Conservation (phyloP, 495 filamentous ascomycete genomes). For the Margaritispora aquatica region DNA sequence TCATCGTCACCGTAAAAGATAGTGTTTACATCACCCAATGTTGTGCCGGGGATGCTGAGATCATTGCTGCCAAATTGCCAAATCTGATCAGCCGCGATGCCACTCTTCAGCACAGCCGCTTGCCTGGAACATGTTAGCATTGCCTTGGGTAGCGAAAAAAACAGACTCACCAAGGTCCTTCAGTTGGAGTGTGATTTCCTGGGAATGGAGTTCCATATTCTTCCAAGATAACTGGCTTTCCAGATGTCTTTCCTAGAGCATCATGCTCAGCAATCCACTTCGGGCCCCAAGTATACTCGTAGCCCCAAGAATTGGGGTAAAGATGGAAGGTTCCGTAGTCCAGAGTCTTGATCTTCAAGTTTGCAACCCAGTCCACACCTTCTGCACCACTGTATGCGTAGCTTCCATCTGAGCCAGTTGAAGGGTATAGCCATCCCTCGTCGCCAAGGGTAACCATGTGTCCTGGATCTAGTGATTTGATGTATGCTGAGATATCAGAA, state of each 20-base stretch:
- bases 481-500: constrained; percentile 42
- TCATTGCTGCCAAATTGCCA: constrained; percentile 28
- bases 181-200: constrained; percentile 14
- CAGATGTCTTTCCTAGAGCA: constrained; percentile 3
- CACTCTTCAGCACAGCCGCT: constrained; percentile 22
- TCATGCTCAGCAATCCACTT: constrained; percentile 22
- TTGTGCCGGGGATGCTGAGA: constrained; percentile 7
- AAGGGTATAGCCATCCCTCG: constrained; percentile 30
- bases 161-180: constrained; percentile 10
- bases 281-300: constrained; percentile 19
- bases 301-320: constrained; percentile 33
- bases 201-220: constrained; percentile 20
- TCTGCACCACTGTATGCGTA: constrained; percentile 44
- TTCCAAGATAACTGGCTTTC: constrained; percentile 21
- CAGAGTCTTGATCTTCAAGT: constrained; percentile 40
- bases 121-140: constrained; percentile 1
- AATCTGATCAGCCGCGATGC: constrained; percentile 25
- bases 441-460: constrained; percentile 57
- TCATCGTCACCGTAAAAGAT: constrained; percentile 23
- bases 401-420: constrained; percentile 28
- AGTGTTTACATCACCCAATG: constrained; percentile 19
- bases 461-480: constrained; percentile 48
- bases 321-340: constrained; percentile 49
- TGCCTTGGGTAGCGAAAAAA: background rate
- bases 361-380: constrained; percentile 43